A percentile compares a stretch with the other conserved stretches of the same genome.
Evolutionary conservation across 108 stramenopile species (phyloP).

Genomic region (Fragilaria radians): DNA sequence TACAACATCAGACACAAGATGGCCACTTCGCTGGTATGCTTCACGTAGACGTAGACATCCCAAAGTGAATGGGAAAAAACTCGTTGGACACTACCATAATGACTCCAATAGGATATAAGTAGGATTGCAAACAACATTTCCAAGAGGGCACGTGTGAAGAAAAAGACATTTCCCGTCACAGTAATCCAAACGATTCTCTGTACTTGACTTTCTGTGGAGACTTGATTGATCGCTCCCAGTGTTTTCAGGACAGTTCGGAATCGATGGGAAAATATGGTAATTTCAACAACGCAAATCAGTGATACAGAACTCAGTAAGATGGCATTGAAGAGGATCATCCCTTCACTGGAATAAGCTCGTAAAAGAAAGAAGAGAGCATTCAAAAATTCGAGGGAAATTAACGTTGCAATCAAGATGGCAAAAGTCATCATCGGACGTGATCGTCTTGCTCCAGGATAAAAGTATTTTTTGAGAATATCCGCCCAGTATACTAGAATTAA

Average conservation of each 20-base stretch:
- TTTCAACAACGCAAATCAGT: slow-evolving; percentile 85
- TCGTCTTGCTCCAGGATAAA: slow-evolving; percentile 79
- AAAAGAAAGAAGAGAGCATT: slow-evolving; percentile 79
- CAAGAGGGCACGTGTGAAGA: slow-evolving; percentile 82
- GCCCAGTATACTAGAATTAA: slow-evolving; percentile 97
- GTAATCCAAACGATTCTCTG: slow-evolving; percentile 93
- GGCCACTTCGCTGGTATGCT: slow-evolving; percentile 79
- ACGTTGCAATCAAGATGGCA: slow-evolving; percentile 52
- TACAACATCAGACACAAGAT: slow-evolving; percentile 90
- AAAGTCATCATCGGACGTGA: slow-evolving; percentile 89
- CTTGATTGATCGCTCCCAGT: slow-evolving; percentile 93
- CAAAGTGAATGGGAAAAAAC: slow-evolving; percentile 75
- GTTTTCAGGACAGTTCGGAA: slow-evolving; percentile 92
- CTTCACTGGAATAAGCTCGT: slow-evolving; percentile 82
- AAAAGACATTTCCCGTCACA: slow-evolving; percentile 92
- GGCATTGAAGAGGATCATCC: slow-evolving; percentile 90
- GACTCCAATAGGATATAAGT: slow-evolving; percentile 70
- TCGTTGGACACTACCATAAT: slow-evolving; percentile 63
- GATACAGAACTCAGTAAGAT: slow-evolving; percentile 74
- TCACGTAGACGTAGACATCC: slow-evolving; percentile 86
- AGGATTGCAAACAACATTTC: slow-evolving; percentile 71
- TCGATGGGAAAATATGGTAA: slow-evolving; percentile 89
- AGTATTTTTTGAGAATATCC: slow-evolving; percentile 93
- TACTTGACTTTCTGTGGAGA: slow-evolving; percentile 91
- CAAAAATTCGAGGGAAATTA: slow-evolving; percentile 57